Percentiles rank a stretch among this genome's conserved stretches.
These are phyloP conservation scores for Dissophora globulifera DNA, from an alignment of 192 early-diverging fungal genomes.

Conservation along the genomic window DNA sequence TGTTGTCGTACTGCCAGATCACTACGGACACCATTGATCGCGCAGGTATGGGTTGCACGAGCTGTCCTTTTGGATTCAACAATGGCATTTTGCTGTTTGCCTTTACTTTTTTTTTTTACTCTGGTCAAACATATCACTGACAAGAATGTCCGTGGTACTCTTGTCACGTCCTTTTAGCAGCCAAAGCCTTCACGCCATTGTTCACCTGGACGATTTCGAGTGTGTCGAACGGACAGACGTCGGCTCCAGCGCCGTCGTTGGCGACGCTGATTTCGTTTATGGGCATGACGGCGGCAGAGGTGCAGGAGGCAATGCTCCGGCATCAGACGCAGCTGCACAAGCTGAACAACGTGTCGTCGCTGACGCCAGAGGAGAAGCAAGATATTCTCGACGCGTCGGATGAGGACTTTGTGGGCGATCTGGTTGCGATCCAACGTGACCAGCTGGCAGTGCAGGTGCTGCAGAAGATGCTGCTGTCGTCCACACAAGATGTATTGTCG, in stretches of 20 bases:
- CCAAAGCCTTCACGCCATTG: slow-evolving; percentile 28
- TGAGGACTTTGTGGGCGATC: slow-evolving; percentile 52
- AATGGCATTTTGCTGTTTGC: too few relatives aligned
- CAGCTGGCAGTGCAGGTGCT: slow-evolving; percentile 59
- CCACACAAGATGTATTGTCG: slow-evolving; percentile 50
- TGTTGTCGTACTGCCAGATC: slow-evolving; percentile 64
- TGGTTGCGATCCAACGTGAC: slow-evolving; percentile 55
- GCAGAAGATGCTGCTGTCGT: slow-evolving; percentile 50
- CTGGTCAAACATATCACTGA: too few relatives aligned
- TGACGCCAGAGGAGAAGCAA: slow-evolving; percentile 54
- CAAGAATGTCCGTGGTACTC: not conserved
- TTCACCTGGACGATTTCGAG: slow-evolving; percentile 51
- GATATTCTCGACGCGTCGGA: slow-evolving; percentile 40
- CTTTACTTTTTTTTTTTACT: too few relatives aligned
- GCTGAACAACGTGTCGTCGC: slow-evolving; percentile 25
- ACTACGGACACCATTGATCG: slow-evolving; percentile 41
- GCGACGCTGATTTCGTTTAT: slow-evolving; percentile 50
- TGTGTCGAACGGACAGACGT: slow-evolving; percentile 23
- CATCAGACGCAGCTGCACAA: slow-evolving; percentile 45
- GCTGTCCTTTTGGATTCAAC: too few relatives aligned
- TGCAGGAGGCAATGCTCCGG: slow-evolving; percentile 32
- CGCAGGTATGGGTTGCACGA: slow-evolving; percentile 40
- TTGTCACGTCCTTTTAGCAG: not conserved
- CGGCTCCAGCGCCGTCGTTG: slow-evolving; percentile 45
- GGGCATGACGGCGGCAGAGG: slow-evolving; percentile 21